Conservation (phyloP, 495 filamentous ascomycete genomes). For the Trichoderma orchidacearum region DNA sequence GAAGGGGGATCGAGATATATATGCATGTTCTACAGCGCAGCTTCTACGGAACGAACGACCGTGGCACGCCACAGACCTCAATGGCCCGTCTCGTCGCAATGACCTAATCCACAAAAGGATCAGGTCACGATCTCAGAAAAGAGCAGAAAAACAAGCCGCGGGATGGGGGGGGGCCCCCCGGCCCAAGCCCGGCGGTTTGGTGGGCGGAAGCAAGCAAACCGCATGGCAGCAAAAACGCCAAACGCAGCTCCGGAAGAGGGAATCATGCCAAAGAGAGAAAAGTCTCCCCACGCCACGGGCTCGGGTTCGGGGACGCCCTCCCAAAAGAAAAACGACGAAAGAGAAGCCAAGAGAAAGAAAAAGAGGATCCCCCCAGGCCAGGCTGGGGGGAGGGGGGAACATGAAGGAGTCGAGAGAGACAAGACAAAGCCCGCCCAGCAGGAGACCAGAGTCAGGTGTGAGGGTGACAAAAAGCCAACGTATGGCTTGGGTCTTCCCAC, state of each 20-base stretch:
- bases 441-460: background rate
- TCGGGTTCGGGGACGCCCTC: background rate
- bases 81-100: background rate
- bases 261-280: background rate
- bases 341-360: too few species aligned
- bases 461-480: background rate
- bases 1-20: background rate
- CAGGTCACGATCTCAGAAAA: background rate
- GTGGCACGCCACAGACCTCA: background rate
- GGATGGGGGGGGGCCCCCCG: too few species aligned
- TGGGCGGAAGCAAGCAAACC: background rate
- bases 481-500: background rate
- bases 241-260: background rate
- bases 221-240: too few species aligned
- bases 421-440: too few species aligned
- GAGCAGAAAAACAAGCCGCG: too few species aligned
- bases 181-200: background rate
- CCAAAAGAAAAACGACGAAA: background rate
- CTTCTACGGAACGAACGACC: too few species aligned
- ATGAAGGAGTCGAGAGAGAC: too few species aligned
- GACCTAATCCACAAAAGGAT: background rate
- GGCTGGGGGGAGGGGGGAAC: too few species aligned
- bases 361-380: too few species aligned
- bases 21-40: background rate
- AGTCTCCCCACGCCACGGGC: background rate